Base-by-base conservation (phyloP, 805 yeast species). In the Myxozyma melibiosi region DNA sequence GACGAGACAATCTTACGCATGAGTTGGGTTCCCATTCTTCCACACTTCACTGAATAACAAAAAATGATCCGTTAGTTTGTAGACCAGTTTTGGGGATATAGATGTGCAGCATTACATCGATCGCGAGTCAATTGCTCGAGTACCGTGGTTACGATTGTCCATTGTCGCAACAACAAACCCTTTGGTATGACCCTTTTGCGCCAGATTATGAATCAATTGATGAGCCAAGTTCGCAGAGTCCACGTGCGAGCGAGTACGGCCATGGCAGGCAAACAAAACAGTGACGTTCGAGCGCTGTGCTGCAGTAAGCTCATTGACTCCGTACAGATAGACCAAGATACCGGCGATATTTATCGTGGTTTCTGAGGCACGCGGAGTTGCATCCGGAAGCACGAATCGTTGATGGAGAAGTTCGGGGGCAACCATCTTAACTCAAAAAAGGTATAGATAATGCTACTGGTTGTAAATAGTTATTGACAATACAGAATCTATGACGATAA, bases 141-240 rank as follows among this genome's bases (percentile, higher is more conserved):
- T 70, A 2, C 88, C 86, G 64, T 83, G 87, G 67, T 83, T 83
- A 33, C 84, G 74, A 57, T 71, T 66, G 64, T 83, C 87, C 60
- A 79, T 80, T 0, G 81, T 73, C 9, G 80, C 80, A 43, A 78
- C 78, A 34, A 83, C 73, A 52, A 79, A 62, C 2, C 69, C 64
- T 22, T 51, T 42, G 24, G 11, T 31, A 66, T 18, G 55, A n/a
- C 47, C 45, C 34, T 40, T 53, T 33, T 51, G 39, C 39, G 41
- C 68, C 57, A 59, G 67, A 69, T 48, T 71, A 8, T 71, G 57
- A 20, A 76, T 65, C 7, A 76, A 64, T n/a, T 65, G 67, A 41
- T 73, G 70, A 0, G 81, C 83, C 30, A 78, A 60, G 2, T 71
- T 63, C 59, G 75, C 78, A 25, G 80, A 71, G 53, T 68, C 70